phyloP scores from a whole-genome alignment of 805 yeast species.

The Torulaspora delbrueckii region DNA sequence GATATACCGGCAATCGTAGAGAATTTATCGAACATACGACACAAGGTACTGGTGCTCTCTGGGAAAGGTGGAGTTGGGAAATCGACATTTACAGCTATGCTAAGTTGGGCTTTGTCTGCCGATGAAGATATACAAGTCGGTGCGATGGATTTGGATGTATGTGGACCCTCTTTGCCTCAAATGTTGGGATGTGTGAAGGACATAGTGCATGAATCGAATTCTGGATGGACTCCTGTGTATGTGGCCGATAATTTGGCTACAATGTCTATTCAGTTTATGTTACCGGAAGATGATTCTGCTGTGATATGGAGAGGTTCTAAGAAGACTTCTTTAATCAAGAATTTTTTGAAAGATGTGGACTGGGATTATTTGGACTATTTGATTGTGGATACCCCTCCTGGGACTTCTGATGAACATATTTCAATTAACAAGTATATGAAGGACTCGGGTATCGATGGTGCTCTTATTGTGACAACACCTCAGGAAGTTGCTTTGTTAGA shows the following conservation, averaged over 20 bases:
- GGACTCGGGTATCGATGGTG: constrained; percentile 92
- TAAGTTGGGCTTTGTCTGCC: constrained; percentile 94
- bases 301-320: constrained; percentile 98
- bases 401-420: constrained; percentile 95
- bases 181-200: constrained; percentile 93
- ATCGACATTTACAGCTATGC: constrained; percentile 90
- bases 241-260: constrained; percentile 91
- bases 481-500: constrained; percentile 95
- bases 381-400: constrained; percentile 96
- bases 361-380: constrained; percentile 83
- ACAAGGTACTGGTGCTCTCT: constrained; percentile 75
- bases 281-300: constrained; percentile 89
- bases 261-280: constrained; percentile 92
- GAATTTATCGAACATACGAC: constrained; percentile 59
- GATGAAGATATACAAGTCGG: constrained; percentile 82
- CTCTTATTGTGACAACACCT: constrained; percentile 91
- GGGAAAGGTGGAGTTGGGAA: constrained; percentile 98
- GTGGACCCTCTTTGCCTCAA: constrained; percentile 94
- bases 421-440: constrained; percentile 83
- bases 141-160: constrained; percentile 93
- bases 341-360: constrained; percentile 87
- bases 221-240: constrained; percentile 97
- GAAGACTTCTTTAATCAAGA: constrained; percentile 88
- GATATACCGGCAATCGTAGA: constrained; percentile 74
- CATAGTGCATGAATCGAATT: constrained; percentile 76